Percentiles rank a stretch among this genome's conserved stretches.
phyloP scores from a whole-genome alignment of 1,139 yeast species.

The Meyerozyma elateridarum region DNA sequence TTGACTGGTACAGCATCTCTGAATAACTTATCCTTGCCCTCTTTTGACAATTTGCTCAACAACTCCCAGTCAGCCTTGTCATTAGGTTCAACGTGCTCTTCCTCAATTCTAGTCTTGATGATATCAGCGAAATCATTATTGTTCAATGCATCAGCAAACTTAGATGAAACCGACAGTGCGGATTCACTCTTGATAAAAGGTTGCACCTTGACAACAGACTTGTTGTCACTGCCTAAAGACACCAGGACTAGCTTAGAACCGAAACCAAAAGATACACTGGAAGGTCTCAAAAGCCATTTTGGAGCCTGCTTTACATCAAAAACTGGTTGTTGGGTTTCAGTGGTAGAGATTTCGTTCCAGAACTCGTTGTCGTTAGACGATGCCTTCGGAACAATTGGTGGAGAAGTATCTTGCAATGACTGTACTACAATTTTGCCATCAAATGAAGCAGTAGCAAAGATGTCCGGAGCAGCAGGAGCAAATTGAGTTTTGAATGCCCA shows the following conservation, averaged over 20 bases:
- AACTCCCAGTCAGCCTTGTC: conserved; percentile 77
- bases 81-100: conserved; percentile 31
- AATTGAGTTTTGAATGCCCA: conserved; percentile 90
- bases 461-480: conserved; percentile 84
- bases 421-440: conserved; percentile 85
- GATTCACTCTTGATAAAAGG: conserved; percentile 41
- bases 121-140: conserved; percentile 50
- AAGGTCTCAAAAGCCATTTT: conserved; percentile 76
- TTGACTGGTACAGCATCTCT: conserved; percentile 20
- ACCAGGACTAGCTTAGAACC: conserved; percentile 83
- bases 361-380: conserved; percentile 60
- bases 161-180: conserved; percentile 38
- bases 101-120: conserved; percentile 47
- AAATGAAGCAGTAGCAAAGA: conserved; percentile 89
- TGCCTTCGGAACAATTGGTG: conserved; percentile 45
- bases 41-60: conserved; percentile 50
- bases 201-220: conserved; percentile 45
- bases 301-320: conserved; percentile 80
- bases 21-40: conserved; percentile 43
- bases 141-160: conserved; percentile 56
- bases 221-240: conserved; percentile 33
- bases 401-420: conserved; percentile 75
- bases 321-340: conserved; percentile 71
- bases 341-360: conserved; percentile 75
- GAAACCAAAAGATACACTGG: conserved; percentile 80